Evolutionary conservation across 108 stramenopile genomes (phyloP), one percentile per base, ranked within the genome.

Genomic region (Epipyxis sp.): DNA sequence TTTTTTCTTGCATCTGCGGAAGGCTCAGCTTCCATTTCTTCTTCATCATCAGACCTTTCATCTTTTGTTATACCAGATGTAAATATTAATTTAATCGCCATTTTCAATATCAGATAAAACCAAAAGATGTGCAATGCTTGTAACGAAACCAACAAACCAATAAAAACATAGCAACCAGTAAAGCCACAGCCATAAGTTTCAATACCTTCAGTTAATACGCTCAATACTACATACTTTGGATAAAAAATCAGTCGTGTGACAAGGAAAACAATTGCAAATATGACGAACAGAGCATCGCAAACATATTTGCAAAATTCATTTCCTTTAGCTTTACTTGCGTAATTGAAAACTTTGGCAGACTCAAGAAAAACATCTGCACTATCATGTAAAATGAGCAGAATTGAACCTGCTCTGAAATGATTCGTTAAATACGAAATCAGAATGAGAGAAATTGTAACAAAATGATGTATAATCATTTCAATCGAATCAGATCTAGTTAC

Each of bases 321-420:
- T 76, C 80, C 76, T 1, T 0, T 3, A 25, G 76, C 25, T 1
- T 69, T 27, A 40, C 76, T 72, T 35, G 76, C 35, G 74, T 84
- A 84, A 82, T 84, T 84, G 81, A 84, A 79, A 20, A 84, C 69
- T 82, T 84, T 84, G 50, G 81, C 80, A 37, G 69, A 30, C n/a
- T 84, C 84, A 69, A 84, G 39, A 74, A 84, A 79, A 59, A 83
- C 35, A 61, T 84, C 84, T 32, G 79, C 41, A 40, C 76, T 35
- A 58, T 84, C 84, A 42, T 84, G 84, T 42, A 82, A 59, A 25
- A 83, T 43, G 41, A 84, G 41, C 32, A 84, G 57, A 40, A 80
- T 44, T 25, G 76, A 1, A 44, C 84, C 84, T 13, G 82, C 25
- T 10, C 25, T 10, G 30, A 16, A 65, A 37, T 65, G 34, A 32